Evolutionary conservation across 2,329 filamentous ascomycete genomes (phyloP).

Genomic region (Triangularia setosa): DNA sequence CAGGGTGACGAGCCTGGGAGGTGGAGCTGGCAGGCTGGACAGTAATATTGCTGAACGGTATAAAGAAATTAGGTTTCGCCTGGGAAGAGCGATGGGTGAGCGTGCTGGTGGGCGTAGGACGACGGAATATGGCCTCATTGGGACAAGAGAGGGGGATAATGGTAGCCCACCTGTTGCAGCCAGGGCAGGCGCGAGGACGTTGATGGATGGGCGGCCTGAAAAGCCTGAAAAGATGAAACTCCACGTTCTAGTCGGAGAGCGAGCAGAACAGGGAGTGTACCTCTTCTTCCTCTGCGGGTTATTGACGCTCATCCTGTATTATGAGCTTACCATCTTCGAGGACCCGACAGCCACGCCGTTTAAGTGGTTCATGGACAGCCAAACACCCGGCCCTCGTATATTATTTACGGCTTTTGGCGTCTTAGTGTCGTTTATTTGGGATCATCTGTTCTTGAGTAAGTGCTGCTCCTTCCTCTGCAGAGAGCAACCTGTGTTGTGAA

Average conservation of each 20-base stretch:
- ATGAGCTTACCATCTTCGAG: slow-evolving; percentile 3
- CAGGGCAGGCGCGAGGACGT: neutral
- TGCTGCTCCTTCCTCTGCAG: neutral
- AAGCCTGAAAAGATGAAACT: neutral
- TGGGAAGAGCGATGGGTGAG: neutral
- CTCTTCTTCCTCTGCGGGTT: slow-evolving; percentile 4
- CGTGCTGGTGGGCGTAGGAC: neutral
- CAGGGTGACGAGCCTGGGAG: neutral
- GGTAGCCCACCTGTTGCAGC: neutral
- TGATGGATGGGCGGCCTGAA: neutral
- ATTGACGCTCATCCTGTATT: slow-evolving; percentile 6
- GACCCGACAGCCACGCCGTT: neutral
- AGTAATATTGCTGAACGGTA: no score
- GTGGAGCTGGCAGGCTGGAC: no score
- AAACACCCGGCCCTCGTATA: neutral
- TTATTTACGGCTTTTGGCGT: slow-evolving; percentile 5
- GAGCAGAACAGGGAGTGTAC: neutral
- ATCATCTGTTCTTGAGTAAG: slow-evolving; percentile 4
- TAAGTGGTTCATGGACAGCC: slow-evolving; percentile 11
- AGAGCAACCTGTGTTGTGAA: no score
- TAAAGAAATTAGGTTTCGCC: neutral
- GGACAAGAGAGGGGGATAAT: neutral
- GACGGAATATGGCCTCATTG: neutral
- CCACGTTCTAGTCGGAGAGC: neutral
- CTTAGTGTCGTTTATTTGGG: slow-evolving; percentile 8